A percentile compares a stretch with the other conserved stretches of the same genome.
Conservation (phyloP, 345 rosid species). For the Eucalyptus lansdowneana region DNA sequence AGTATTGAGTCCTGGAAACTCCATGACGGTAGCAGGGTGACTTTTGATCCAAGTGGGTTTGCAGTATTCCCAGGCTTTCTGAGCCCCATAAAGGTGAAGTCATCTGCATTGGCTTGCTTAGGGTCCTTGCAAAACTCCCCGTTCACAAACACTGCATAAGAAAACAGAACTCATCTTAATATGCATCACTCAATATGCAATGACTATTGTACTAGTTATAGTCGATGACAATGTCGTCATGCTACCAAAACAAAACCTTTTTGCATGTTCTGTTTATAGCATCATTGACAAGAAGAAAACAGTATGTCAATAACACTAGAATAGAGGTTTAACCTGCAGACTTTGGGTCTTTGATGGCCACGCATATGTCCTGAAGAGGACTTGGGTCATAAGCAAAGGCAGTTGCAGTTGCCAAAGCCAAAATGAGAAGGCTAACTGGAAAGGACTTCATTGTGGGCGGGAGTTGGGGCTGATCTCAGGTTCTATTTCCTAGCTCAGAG, state of each 20-base stretch:
- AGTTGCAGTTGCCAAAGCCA: not conserved
- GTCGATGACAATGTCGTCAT: not conserved
- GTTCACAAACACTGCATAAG: slow-evolving; percentile 17
- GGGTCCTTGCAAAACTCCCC: slow-evolving; percentile 32
- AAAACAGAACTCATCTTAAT: not conserved
- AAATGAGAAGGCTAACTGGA: not conserved
- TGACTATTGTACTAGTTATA: not conserved
- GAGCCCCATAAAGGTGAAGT: slow-evolving; percentile 6
- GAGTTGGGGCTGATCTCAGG: not conserved
- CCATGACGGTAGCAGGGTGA: not conserved
- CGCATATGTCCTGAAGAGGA: slow-evolving; percentile 19
- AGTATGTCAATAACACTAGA: not conserved
- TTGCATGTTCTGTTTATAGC: not conserved
- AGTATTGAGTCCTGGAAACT: slow-evolving; percentile 13
- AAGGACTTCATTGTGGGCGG: not conserved
- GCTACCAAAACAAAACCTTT: not conserved
- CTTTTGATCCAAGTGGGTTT: slow-evolving; percentile 8
- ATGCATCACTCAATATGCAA: not conserved
- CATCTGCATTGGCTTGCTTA: not conserved
- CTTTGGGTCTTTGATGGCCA: not conserved
- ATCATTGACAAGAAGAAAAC: not conserved
- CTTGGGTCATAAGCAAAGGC: slow-evolving; percentile 8
- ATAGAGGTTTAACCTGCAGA: not conserved
- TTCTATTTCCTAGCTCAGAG: not conserved
- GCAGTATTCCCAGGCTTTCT: not conserved